phyloP scores from a whole-genome alignment of 176 grass and related monocot genomes.

The Poa annua region DNA sequence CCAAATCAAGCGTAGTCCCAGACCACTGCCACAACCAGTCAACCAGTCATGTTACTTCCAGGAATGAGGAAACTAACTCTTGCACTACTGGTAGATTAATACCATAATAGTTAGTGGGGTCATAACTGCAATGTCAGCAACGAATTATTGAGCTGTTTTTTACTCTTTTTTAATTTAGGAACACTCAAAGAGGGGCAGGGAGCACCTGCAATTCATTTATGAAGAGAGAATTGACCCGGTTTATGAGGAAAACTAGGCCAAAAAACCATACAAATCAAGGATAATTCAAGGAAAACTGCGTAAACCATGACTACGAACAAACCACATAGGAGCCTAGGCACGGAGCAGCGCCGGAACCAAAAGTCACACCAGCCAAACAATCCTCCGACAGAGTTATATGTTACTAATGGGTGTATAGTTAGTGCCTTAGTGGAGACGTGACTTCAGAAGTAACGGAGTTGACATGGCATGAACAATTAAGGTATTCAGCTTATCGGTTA shows the following conservation, averaged over 20 bases:
- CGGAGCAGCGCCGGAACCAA: no score
- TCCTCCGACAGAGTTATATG: no score
- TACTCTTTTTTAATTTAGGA: background rate
- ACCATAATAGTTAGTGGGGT: background rate
- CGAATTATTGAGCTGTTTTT: background rate
- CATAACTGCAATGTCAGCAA: background rate
- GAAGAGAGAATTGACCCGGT: no score
- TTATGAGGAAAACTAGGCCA: no score
- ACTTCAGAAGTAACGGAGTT: background rate
- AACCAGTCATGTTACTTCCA: background rate
- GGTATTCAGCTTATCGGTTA: background rate
- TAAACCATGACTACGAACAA: no score
- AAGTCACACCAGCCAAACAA: no score
- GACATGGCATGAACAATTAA: background rate
- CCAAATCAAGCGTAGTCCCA: background rate
- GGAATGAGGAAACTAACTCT: conserved; percentile 12
- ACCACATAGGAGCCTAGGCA: no score
- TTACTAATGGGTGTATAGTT: no score
- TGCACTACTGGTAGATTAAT: background rate
- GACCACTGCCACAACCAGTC: background rate
- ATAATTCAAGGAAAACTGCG: no score
- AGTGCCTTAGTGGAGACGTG: background rate
- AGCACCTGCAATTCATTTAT: no score
- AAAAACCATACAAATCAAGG: no score
- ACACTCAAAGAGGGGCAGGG: no score